Conservation (phyloP, 1,284 basidiomycete genomes). For the Tilletia setariae region DNA sequence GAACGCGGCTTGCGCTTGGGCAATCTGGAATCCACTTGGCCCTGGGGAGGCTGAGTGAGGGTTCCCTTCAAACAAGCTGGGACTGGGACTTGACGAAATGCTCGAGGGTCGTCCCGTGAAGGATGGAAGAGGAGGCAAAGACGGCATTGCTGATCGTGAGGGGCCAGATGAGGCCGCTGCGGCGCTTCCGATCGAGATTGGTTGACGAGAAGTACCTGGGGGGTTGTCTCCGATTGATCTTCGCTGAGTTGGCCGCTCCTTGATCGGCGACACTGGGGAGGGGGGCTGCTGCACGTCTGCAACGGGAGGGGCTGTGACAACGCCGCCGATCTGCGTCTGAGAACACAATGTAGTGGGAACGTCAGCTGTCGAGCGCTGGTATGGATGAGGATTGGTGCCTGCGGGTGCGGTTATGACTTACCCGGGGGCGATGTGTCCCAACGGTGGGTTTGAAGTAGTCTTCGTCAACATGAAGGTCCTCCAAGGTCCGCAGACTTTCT, state of each 20-base stretch:
- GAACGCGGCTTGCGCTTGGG: too few relatives aligned
- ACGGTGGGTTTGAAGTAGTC: constrained; percentile 33
- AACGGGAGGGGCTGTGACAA: not conserved
- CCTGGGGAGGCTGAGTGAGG: not conserved
- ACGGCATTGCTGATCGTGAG: not conserved
- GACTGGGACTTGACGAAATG: not conserved
- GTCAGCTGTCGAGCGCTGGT: too few relatives aligned
- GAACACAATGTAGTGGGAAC: not conserved
- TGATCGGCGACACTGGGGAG: not conserved
- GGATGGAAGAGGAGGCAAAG: not conserved
- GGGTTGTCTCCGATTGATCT: not conserved
- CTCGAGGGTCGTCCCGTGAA: constrained; percentile 1
- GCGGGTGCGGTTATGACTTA: not conserved
- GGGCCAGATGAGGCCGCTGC: not conserved
- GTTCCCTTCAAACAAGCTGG: not conserved
- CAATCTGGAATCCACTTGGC: not conserved
- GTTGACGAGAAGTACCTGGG: not conserved
- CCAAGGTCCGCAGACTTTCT: constrained; percentile 20
- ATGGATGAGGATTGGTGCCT: constrained; percentile 2
- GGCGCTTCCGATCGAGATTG: not conserved
- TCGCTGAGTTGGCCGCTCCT: not conserved
- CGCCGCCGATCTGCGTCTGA: not conserved
- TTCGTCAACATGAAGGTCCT: constrained; percentile 36
- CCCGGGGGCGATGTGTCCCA: not conserved
- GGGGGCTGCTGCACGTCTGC: not conserved